These are phyloP conservation scores for Chlamydomonas eustigma DNA, from an alignment of 139 green algal genomes.

Conservation along the genomic window DNA sequence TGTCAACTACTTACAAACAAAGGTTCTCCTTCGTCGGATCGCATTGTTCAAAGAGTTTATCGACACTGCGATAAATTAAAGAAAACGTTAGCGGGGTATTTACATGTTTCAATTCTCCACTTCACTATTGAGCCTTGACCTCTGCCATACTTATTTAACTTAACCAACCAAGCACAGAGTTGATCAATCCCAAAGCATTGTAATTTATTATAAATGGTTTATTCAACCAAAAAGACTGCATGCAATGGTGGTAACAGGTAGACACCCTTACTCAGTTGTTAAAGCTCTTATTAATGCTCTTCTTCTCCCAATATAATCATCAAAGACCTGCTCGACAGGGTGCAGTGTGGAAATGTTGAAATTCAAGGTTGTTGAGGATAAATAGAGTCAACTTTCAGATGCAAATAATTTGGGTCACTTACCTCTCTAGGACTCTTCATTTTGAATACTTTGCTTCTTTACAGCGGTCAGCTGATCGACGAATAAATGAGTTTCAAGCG, in stretches of 20 bases:
- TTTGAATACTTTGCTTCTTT: too few species aligned
- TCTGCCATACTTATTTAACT: too few species aligned
- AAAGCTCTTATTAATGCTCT: constrained; percentile 18
- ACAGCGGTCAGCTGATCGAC: too few species aligned
- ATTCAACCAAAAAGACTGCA: too few species aligned
- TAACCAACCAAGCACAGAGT: too few species aligned
- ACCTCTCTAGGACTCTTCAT: constrained; percentile 2
- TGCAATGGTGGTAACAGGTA: too few species aligned
- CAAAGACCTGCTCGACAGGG: constrained; percentile 10
- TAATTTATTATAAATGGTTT: too few species aligned
- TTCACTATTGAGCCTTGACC: too few species aligned
- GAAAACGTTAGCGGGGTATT: too few species aligned
- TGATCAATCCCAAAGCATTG: too few species aligned
- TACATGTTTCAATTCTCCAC: too few species aligned
- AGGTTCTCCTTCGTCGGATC: constrained; percentile 33
- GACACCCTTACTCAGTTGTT: constrained; percentile 22
- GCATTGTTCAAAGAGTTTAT: constrained; percentile 18
- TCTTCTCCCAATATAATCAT: constrained; percentile 17
- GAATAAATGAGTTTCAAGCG: too few species aligned
- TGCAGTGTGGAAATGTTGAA: neutral
- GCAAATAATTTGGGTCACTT: neutral
- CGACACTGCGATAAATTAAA: constrained; percentile 16
- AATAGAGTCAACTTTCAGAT: neutral
- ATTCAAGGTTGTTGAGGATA: neutral
- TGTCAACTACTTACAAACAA: constrained; percentile 42